phyloP scores from a whole-genome alignment of 805 yeast species.

The Hanseniaspora valbyensis region DNA sequence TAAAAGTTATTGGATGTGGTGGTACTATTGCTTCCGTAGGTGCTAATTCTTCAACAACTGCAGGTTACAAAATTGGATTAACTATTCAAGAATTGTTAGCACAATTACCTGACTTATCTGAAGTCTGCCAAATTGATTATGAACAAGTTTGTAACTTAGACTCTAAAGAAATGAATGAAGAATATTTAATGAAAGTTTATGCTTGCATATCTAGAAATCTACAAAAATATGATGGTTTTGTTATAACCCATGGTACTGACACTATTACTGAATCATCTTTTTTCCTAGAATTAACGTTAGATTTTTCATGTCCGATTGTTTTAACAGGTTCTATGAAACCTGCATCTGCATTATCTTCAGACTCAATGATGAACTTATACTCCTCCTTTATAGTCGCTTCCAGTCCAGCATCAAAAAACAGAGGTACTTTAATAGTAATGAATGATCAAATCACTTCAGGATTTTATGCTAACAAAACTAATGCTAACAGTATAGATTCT shows the following conservation, averaged over 20 bases:
- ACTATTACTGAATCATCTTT: constrained; percentile 59
- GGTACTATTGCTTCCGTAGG: constrained; percentile 53
- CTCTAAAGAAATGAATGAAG: constrained; percentile 45
- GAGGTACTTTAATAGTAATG: constrained; percentile 54
- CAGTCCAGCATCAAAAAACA: constrained; percentile 36
- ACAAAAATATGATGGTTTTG: constrained; percentile 44
- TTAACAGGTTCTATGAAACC: constrained; percentile 70
- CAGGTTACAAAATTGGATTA: constrained; percentile 44
- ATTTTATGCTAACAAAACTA: constrained; percentile 57
- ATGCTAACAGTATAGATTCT: constrained; percentile 60
- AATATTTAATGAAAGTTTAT: constrained; percentile 37
- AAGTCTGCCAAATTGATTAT: constrained; percentile 45
- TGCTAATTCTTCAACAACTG: constrained; percentile 37
- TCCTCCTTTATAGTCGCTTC: constrained; percentile 60
- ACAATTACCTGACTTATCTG: constrained; percentile 46
- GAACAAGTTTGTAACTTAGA: constrained; percentile 55
- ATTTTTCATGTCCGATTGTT: constrained; percentile 45
- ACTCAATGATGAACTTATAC: constrained; percentile 62
- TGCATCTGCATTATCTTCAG: constrained; percentile 56
- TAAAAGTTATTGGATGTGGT: constrained; percentile 47
- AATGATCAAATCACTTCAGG: constrained; percentile 64
- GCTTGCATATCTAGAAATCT: constrained; percentile 37
- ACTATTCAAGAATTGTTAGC: constrained; percentile 42
- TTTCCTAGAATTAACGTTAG: constrained; percentile 42
- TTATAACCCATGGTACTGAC: constrained; percentile 63